Evolutionary conservation across 176 grass and related monocot genomes (phyloP).

Genomic region (Panicum miliaceum): DNA sequence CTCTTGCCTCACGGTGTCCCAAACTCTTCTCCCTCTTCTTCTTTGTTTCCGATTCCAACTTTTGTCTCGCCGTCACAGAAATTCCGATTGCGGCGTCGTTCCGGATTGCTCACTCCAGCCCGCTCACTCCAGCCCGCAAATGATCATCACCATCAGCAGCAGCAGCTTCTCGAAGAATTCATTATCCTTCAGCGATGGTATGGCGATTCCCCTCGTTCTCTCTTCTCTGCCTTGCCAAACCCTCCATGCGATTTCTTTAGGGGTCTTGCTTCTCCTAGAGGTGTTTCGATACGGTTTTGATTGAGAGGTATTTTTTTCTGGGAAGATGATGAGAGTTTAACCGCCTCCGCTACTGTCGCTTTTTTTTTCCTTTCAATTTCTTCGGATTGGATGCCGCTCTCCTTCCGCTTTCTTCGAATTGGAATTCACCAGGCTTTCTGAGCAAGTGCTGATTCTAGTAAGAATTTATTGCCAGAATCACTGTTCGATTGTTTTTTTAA

Average conservation of each 20-base stretch:
- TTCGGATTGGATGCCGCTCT: not conserved
- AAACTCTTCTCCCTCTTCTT: constrained; percentile 28
- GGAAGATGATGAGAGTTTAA: constrained; percentile 1
- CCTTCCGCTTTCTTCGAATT: constrained; percentile 11
- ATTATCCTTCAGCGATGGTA: constrained; percentile 54
- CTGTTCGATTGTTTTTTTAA: not conserved
- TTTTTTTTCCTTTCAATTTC: too few species aligned
- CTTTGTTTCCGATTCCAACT: constrained; percentile 27
- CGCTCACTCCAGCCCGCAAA: not conserved
- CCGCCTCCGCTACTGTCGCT: constrained; percentile 25
- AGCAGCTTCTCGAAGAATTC: not conserved
- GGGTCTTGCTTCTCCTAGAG: not conserved
- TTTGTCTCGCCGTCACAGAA: not conserved
- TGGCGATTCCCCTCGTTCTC: constrained; percentile 37
- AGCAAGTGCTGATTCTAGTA: not conserved
- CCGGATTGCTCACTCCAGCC: not conserved
- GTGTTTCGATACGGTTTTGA: not conserved
- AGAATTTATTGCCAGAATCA: not conserved
- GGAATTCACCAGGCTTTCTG: not conserved
- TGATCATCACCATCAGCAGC: constrained; percentile 3
- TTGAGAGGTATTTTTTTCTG: too few species aligned
- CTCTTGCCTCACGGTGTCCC: not conserved
- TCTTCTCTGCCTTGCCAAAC: not conserved
- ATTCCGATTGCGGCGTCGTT: constrained; percentile 24
- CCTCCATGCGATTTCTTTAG: not conserved